phyloP scores from a whole-genome alignment of 2,329 filamentous ascomycete genomes.

The Phaeosphaeriaceae sp. region DNA sequence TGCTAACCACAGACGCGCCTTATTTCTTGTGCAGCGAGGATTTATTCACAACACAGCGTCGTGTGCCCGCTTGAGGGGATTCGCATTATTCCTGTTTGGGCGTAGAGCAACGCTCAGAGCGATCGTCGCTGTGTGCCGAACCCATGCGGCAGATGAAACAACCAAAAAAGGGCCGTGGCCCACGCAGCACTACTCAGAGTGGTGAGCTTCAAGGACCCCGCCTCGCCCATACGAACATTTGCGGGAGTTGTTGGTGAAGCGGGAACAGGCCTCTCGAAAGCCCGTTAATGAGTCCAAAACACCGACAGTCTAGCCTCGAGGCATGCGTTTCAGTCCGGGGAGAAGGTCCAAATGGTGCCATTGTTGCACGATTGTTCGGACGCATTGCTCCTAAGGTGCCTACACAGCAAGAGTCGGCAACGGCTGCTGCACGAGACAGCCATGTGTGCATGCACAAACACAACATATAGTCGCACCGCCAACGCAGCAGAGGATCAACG shows the following conservation, averaged over 20 bases:
- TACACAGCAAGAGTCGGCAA: neutral
- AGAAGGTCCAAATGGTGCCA: neutral
- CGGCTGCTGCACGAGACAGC: constrained; percentile 1
- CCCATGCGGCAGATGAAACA: constrained; percentile 33
- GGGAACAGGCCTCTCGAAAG: constrained; percentile 2
- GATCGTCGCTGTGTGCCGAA: constrained; percentile 26
- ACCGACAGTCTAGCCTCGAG: constrained; percentile 7
- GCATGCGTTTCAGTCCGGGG: neutral
- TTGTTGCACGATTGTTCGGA: neutral
- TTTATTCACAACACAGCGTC: neutral
- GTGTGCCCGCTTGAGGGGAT: neutral
- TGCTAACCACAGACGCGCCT: neutral
- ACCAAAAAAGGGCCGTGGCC: constrained; percentile 23
- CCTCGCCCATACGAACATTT: constrained; percentile 6
- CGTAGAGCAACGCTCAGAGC: constrained; percentile 26
- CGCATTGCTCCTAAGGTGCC: neutral
- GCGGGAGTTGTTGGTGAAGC: constrained; percentile 15
- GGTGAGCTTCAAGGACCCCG: constrained; percentile 20
- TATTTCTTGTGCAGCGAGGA: neutral
- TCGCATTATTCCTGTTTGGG: constrained; percentile 11
- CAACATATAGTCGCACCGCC: constrained; percentile 16
- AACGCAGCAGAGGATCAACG: constrained; percentile 13
- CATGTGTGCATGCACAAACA: constrained; percentile 8
- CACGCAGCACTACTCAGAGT: constrained; percentile 16
- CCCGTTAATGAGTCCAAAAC: constrained; percentile 15